Evolutionary conservation across 352 stramenopile genomes (phyloP).

Genomic region (Pythium rishiriense): DNA sequence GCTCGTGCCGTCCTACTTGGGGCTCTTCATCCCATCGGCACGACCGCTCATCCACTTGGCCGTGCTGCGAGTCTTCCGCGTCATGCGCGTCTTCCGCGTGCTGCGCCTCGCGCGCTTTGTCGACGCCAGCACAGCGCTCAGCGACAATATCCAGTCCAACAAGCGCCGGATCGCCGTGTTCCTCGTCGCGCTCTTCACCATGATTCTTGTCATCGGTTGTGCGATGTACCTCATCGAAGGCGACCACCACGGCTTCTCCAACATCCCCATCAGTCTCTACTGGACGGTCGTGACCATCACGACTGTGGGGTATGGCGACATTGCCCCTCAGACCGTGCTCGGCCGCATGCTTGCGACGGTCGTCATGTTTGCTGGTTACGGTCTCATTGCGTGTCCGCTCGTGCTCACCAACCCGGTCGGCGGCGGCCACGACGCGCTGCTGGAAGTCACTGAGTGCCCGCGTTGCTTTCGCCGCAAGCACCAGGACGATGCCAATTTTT

Average conservation of each 20-base stretch:
- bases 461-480: constrained; percentile 75
- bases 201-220: constrained; percentile 80
- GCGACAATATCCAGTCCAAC: constrained; percentile 80
- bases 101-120: constrained; percentile 73
- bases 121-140: constrained; percentile 65
- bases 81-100: constrained; percentile 79
- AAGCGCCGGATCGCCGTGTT: constrained; percentile 79
- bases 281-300: constrained; percentile 89
- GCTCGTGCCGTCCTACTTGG: constrained; percentile 79
- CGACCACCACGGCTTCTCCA: constrained; percentile 68
- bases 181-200: constrained; percentile 67
- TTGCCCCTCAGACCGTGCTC: constrained; percentile 76
- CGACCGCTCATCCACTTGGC: constrained; percentile 70
- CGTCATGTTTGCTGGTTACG: constrained; percentile 88
- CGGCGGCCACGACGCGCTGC: constrained; percentile 43
- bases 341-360: constrained; percentile 78
- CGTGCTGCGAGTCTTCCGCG: constrained; percentile 76
- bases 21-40: constrained; percentile 59
- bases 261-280: constrained; percentile 87
- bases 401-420: constrained; percentile 61
- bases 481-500: constrained; percentile 79
- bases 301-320: constrained; percentile 86
- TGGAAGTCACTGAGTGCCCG: constrained; percentile 61
- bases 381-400: constrained; percentile 82
- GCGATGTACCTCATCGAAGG: constrained; percentile 86